Base-by-base conservation (phyloP, 2,329 filamentous ascomycete species). In the Exophiala viscosa region DNA sequence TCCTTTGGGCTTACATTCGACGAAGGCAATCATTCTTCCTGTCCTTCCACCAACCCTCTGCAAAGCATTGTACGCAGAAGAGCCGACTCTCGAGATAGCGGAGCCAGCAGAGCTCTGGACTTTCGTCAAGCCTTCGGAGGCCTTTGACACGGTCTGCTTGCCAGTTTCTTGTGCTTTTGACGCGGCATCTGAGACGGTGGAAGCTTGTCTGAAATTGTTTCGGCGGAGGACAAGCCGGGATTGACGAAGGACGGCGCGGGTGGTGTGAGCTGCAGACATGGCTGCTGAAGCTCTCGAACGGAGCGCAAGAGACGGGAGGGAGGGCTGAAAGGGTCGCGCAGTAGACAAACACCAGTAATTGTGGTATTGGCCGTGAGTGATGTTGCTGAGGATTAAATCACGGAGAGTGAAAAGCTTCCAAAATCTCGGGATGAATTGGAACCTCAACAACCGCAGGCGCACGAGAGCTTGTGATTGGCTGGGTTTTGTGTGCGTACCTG, bases 21-120 rank as follows among this genome's bases (percentile, higher is more conserved):
- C 78, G 67, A 91, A 88, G 64, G 78, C 79, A 70, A 96, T 81
- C 63, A 91, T 68, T 72, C 81, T 83, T 66, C 89, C 90, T 58
- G 89, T 91, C 65, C 87, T 83, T 66, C 92, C 92, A 67, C 90
- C 91, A 69, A 91, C 80, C 74, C 84, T 87, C 70, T 83, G 78
- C 64, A 95, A 74, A 52, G 87, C 83, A 67, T 75, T 81, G 62
- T 78, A 75, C 62, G 86, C 74, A 50, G 83, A 81, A 68, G 83
- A 82, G 52, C 87, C 87, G 64, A 87, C 88, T 68, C 82, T 85
- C 64, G 81, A 79, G 65, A 95, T 78, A 57, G 85, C 88, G 57
- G 88, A 85, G 52, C 88, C 88, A 64, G 90, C 91, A 48, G 88
- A 84, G 65, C 87, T 85, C 60, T 86, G 79, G 66, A 93, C 91